These are phyloP conservation scores for Fragaria ananassa DNA, from an alignment of 306 rosid species.

Conservation along the genomic window DNA sequence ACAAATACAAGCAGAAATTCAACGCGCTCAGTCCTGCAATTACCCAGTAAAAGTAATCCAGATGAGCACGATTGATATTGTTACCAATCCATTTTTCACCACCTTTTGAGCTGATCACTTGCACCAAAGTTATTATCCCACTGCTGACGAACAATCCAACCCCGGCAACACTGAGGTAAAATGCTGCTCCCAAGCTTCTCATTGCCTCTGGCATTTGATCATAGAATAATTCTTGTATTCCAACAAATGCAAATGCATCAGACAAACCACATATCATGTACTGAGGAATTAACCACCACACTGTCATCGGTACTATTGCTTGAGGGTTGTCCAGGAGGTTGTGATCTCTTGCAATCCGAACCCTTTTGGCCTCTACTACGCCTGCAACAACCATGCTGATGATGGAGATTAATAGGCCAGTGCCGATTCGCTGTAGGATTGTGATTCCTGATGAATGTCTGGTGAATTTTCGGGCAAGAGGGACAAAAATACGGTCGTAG, in stretches of 20 bases:
- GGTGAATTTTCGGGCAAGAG: slow-evolving; percentile 40
- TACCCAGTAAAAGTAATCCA: slow-evolving; percentile 60
- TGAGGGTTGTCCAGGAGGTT: slow-evolving; percentile 43
- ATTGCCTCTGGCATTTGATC: slow-evolving; percentile 63
- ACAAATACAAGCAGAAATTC: slow-evolving; percentile 40
- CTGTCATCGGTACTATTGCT: slow-evolving; percentile 51
- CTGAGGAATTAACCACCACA: slow-evolving; percentile 88
- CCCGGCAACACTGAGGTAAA: slow-evolving; percentile 51
- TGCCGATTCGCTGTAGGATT: slow-evolving; percentile 57
- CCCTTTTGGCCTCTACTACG: slow-evolving; percentile 55
- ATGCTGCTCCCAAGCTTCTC: slow-evolving; percentile 82
- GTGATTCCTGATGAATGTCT: slow-evolving; percentile 58
- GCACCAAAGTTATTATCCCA: slow-evolving; percentile 38
- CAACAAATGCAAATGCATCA: slow-evolving; percentile 55
- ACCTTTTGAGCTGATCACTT: slow-evolving; percentile 24
- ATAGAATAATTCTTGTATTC: slow-evolving; percentile 66
- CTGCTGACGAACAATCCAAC: slow-evolving; percentile 54
- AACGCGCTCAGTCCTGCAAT: slow-evolving; percentile 56
- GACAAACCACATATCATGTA: slow-evolving; percentile 50
- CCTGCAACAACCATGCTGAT: slow-evolving; percentile 55
- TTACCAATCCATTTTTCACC: slow-evolving; percentile 55
- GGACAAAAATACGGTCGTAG: slow-evolving; percentile 56
- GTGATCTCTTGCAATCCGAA: slow-evolving; percentile 32
- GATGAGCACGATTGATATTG: slow-evolving; percentile 59
- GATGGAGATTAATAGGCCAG: slow-evolving; percentile 56